A percentile compares a stretch with the other conserved stretches of the same genome.
phyloP scores from a whole-genome alignment of 306 rosid species.

The Prunus armeniaca region DNA sequence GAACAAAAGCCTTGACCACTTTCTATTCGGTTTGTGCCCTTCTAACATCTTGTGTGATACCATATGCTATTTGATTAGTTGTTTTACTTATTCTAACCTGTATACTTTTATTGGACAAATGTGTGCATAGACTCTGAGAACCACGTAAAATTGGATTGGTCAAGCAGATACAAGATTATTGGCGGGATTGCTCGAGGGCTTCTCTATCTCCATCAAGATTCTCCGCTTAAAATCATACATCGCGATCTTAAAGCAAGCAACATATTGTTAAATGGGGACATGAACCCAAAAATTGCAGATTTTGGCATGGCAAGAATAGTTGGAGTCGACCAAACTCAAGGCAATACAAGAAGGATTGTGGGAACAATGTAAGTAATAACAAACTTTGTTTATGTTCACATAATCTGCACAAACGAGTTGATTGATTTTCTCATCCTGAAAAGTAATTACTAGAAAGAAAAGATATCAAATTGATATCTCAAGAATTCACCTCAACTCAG shows the following conservation, averaged over 20 bases:
- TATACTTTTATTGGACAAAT: not conserved
- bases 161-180: conserved; percentile 26
- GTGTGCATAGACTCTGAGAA: not conserved
- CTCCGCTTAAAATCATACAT: conserved; percentile 33
- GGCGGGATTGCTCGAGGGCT: conserved; percentile 28
- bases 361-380: conserved; percentile 11
- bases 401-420: not conserved
- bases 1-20: conserved; percentile 36
- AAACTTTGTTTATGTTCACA: not conserved
- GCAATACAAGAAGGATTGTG: conserved; percentile 3
- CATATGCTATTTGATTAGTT: not conserved
- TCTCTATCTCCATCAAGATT: conserved; percentile 35
- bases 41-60: not conserved
- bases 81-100: not conserved
- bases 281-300: conserved; percentile 39
- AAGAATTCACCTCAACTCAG: not conserved
- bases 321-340: conserved; percentile 26
- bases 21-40: conserved; percentile 26
- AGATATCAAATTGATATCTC: not conserved
- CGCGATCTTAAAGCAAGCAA: conserved; percentile 41
- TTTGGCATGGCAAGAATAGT: conserved; percentile 33
- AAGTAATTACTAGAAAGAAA: not conserved
- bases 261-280: conserved; percentile 22
- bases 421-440: too few species aligned
- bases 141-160: conserved; percentile 25